Evolutionary conservation across 2,329 filamentous ascomycete species (phyloP), one percentile per base, ranked within the genome.

Genomic region (Calonectria pseudoturangicola): DNA sequence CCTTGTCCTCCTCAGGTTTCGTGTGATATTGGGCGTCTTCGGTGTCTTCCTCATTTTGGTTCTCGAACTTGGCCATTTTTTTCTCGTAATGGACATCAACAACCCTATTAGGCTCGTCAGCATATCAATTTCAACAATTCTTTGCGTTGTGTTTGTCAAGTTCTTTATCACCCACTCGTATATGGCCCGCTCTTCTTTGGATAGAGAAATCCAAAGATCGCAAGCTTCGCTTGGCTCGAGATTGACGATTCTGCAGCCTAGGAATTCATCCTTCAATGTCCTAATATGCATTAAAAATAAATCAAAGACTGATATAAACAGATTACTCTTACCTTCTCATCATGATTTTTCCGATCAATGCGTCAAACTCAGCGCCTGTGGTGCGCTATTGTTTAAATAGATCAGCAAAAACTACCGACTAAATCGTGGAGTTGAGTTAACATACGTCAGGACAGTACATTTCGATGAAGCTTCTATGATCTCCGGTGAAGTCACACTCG

Each of bases 251-350:
- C 33, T 50, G 1, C 54, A 18, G 0, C 81, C 81, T 2, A 83
- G 4, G 48, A 84, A 84, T 0, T 51, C 63, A 39, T 84, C 83
- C 0, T 80, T 64, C 4, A 74, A 48, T 0, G 77, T 82, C 21
- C 83, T 83, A 5, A 2, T 18, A 50, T 60, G 8, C 10, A 9
- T 73, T 12, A 72, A 60, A 28, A 56, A 18, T 48, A 60, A 16
- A 0, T n/a, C 30, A 56, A 12, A 28, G 39, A 12, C 2, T 15
- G 9, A 16, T 4, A 27, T 6, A 43, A 7, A 4, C 18, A 5
- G 3, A 4, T 8, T 33, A 13, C 75, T 43, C 76, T 47, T 72
- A 82, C 82, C 81, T 72, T 67, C 82, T 75, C 18, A 80, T 73
- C 79, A 83, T 83, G 6, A 83, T 58, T 18, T 74, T 56, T 3